Percentiles rank a stretch among this genome's conserved stretches.
phyloP scores from a whole-genome alignment of 1,284 basidiomycete species.

The Irpex lacteus region DNA sequence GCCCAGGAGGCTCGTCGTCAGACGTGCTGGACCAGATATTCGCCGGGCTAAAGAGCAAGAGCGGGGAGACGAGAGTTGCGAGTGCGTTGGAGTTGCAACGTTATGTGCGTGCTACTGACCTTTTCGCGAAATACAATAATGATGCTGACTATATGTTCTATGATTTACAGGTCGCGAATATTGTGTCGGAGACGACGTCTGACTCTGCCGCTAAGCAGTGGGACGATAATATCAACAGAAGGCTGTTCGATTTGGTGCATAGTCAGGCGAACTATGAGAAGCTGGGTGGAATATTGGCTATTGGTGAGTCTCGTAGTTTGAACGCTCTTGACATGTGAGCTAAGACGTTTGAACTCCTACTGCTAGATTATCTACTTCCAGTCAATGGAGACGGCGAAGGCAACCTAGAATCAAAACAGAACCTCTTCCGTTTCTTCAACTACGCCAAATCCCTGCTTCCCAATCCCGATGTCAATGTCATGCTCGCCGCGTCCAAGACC shows the following conservation, averaged over 20 bases:
- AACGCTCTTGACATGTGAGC: too few species aligned
- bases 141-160: background rate
- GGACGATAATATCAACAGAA: slow-evolving; percentile 79
- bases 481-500: slow-evolving; percentile 86
- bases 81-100: slow-evolving; percentile 66
- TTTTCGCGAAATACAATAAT: slow-evolving; percentile 11
- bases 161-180: slow-evolving; percentile 55
- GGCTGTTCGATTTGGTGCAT: slow-evolving; percentile 82
- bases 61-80: slow-evolving; percentile 57
- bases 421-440: slow-evolving; percentile 87
- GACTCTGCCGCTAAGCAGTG: slow-evolving; percentile 76
- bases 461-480: slow-evolving; percentile 81
- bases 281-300: slow-evolving; percentile 80
- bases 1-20: slow-evolving; percentile 35
- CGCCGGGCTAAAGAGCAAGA: slow-evolving; percentile 59
- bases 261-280: slow-evolving; percentile 74
- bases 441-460: slow-evolving; percentile 87
- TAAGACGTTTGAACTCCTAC: too few species aligned
- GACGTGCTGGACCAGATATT: slow-evolving; percentile 68
- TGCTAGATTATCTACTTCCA: slow-evolving; percentile 58
- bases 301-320: slow-evolving; percentile 47
- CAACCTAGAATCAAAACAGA: slow-evolving; percentile 70
- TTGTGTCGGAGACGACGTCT: slow-evolving; percentile 73
- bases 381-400: slow-evolving; percentile 65
- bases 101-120: slow-evolving; percentile 49